Evolutionary conservation across 2,329 filamentous ascomycete species (phyloP).

Genomic region (Ascochyta rabiei): DNA sequence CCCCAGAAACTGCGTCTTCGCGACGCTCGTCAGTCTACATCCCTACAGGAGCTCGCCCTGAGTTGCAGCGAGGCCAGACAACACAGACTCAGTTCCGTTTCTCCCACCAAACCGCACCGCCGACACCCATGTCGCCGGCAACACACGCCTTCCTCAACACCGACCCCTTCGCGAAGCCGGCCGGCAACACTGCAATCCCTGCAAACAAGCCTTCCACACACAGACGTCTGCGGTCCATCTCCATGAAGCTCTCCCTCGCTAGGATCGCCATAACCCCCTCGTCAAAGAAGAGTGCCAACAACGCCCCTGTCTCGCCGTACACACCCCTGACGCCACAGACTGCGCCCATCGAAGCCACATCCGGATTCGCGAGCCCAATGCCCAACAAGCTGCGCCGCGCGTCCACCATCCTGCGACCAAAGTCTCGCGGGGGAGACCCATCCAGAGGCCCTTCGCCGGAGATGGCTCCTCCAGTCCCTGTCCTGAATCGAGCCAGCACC

Average conservation of each 20-base stretch:
- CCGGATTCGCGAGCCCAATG: slow-evolving; percentile 24
- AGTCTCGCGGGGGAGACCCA: slow-evolving; percentile 25
- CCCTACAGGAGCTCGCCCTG: slow-evolving; percentile 22
- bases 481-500: slow-evolving; percentile 18
- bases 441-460: slow-evolving; percentile 31
- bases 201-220: slow-evolving; percentile 44
- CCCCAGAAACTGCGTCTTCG: slow-evolving; percentile 19
- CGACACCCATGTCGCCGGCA: slow-evolving; percentile 40
- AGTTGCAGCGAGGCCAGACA: slow-evolving; percentile 25
- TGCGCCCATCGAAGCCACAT: slow-evolving; percentile 34
- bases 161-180: slow-evolving; percentile 46
- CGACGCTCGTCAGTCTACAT: slow-evolving; percentile 40
- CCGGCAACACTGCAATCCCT: slow-evolving; percentile 37
- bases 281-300: slow-evolving; percentile 39
- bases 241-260: slow-evolving; percentile 45
- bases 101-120: slow-evolving; percentile 31
- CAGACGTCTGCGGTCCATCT: slow-evolving; percentile 46
- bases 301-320: slow-evolving; percentile 33
- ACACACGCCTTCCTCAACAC: slow-evolving; percentile 47
- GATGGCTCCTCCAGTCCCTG: slow-evolving; percentile 27
- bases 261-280: slow-evolving; percentile 46
- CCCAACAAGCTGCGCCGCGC: slow-evolving; percentile 38
- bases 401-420: slow-evolving; percentile 39
- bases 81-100: slow-evolving; percentile 28
- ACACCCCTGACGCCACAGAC: slow-evolving; percentile 44